These are phyloP conservation scores for Aspergillus affinis DNA, from an alignment of 495 filamentous ascomycete species.

Conservation along the genomic window DNA sequence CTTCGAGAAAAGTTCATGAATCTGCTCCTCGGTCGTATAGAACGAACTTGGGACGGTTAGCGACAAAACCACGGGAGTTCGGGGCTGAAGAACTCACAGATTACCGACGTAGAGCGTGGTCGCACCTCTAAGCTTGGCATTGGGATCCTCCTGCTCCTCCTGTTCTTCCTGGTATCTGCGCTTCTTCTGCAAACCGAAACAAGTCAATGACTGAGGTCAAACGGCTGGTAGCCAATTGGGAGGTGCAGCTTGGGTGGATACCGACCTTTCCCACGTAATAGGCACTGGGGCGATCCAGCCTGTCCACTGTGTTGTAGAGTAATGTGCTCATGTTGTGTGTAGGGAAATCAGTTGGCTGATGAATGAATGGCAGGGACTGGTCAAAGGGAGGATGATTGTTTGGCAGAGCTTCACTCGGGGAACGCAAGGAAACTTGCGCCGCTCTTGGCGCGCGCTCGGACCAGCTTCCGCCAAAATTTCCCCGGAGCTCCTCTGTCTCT, in stretches of 20 bases:
- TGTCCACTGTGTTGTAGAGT: slow-evolving; percentile 66
- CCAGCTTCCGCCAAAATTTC: slow-evolving; percentile 11
- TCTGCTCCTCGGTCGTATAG: slow-evolving; percentile 98
- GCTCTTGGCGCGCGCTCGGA: slow-evolving; percentile 10
- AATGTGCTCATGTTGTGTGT: slow-evolving; percentile 16
- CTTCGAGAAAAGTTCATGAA: slow-evolving; percentile 96
- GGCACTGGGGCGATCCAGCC: slow-evolving; percentile 84
- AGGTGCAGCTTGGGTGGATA: slow-evolving; percentile 20
- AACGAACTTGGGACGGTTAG: slow-evolving; percentile 78
- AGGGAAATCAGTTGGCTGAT: not conserved
- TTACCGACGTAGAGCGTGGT: slow-evolving; percentile 98
- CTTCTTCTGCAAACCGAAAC: slow-evolving; percentile 60
- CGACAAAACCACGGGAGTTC: not conserved
- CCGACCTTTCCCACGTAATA: slow-evolving; percentile 77
- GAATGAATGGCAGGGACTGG: not conserved
- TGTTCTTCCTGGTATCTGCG: slow-evolving; percentile 59
- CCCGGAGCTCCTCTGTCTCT: slow-evolving; percentile 12
- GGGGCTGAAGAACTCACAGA: slow-evolving; percentile 58
- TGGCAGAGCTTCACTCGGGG: not conserved
- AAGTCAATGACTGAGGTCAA: slow-evolving; percentile 11
- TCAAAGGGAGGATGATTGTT: slow-evolving; percentile 3
- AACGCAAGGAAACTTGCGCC: slow-evolving; percentile 10
- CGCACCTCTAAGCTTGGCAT: slow-evolving; percentile 78
- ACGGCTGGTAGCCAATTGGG: not conserved
- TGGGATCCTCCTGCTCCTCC: slow-evolving; percentile 56